Base-by-base conservation (phyloP, 2,329 filamentous ascomycete species). In the Claviceps pusilla region DNA sequence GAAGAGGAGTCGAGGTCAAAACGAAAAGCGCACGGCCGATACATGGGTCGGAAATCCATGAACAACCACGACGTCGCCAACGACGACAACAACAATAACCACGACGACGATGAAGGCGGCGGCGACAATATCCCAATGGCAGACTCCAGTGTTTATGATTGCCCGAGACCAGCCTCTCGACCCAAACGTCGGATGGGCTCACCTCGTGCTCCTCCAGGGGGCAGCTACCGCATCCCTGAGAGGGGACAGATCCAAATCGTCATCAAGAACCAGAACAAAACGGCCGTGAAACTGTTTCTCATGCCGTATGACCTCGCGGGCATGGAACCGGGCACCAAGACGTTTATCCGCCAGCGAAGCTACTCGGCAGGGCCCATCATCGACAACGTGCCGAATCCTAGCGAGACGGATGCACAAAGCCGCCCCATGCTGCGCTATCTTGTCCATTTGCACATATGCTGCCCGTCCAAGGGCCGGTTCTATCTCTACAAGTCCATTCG, bases 181-280 rank as follows among this genome's bases (percentile, higher is more conserved):
- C 60, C 65, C 6, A 84, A 79, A 58, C 77, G 84, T 52, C 75
- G 79, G 52, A 76, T 80, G 6, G 70, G 73, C 35, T 67, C 68
- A 0, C 65, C 67, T 14, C 73, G 68, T 52, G 80, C 84, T 16
- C 87, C 89, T 0, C 86, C 88, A 0, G 89, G 89, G 7, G 91
- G 93, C 41, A 88, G 87, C 64, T 98, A 97, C 67, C 84, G 93
- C 47, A 95, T 98, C 53, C 93, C 93, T 0, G 84, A 93, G 64
- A 86, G 90, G 67, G 93, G 93, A 0, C 93, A 97, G 68, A 75
- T 98, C 14, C 93, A 98, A 63, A 95, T 98, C 59, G 85, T 98
- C 57, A 88, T 98, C 66, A 97, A 97, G 67, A 98, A 97, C 63
- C 91, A 90, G 16, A 95, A 97, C 71, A 97, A 97, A 66, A 97